A percentile compares a stretch with the other conserved stretches of the same genome.
phyloP scores from a whole-genome alignment of 1,284 basidiomycete species.

The Trametes versicolor region DNA sequence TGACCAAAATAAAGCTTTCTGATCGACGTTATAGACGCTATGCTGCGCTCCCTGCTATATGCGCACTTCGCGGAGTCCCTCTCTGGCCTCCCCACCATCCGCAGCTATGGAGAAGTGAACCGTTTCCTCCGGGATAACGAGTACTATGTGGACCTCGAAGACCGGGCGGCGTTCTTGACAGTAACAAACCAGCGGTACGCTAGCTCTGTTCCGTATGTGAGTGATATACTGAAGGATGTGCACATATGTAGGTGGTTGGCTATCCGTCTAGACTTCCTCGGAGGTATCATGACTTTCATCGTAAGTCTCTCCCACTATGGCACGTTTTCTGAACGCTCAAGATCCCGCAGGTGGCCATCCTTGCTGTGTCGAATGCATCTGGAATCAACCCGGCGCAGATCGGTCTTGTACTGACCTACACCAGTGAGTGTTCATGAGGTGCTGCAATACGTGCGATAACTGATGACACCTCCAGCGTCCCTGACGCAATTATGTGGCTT shows the following conservation, averaged over 20 bases:
- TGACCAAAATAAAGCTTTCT: conserved; percentile 23
- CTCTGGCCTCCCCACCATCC: conserved; percentile 79
- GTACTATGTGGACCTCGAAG: conserved; percentile 80
- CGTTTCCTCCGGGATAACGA: conserved; percentile 76
- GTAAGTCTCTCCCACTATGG: conserved; percentile 50
- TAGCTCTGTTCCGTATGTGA: neutral
- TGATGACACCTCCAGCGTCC: conserved; percentile 50
- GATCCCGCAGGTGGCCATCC: conserved; percentile 55
- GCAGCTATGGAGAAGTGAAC: conserved; percentile 71
- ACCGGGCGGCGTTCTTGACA: conserved; percentile 68
- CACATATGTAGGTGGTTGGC: conserved; percentile 70
- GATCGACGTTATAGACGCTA: conserved; percentile 55
- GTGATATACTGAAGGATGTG: neutral
- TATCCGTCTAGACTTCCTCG: conserved; percentile 80
- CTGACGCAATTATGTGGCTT: conserved; percentile 65
- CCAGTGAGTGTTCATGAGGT: conserved; percentile 47
- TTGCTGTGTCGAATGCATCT: conserved; percentile 59
- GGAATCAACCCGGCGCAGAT: conserved; percentile 74
- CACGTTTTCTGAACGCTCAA: conserved; percentile 35
- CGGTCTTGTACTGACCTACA: conserved; percentile 80
- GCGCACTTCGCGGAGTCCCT: conserved; percentile 86
- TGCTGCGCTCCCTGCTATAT: conserved; percentile 78
- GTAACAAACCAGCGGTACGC: conserved; percentile 68
- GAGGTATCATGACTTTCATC: conserved; percentile 70
- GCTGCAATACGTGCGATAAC: neutral